These are phyloP conservation scores for Lactifluus hygrophoroides DNA, from an alignment of 768 basidiomycete genomes.

Conservation along the genomic window DNA sequence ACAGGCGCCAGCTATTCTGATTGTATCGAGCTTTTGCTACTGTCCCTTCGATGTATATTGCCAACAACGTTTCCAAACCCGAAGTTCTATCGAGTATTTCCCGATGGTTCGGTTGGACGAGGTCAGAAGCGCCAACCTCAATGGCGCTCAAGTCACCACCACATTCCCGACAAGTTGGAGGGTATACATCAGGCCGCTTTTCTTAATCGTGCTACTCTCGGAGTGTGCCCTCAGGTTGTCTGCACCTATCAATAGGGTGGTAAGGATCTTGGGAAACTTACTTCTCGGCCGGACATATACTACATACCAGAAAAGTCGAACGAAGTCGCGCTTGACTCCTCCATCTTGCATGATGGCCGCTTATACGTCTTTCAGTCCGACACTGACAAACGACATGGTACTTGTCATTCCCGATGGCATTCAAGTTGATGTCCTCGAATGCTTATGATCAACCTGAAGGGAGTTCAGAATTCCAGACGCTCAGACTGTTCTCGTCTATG, in stretches of 20 bases:
- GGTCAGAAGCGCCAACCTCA: neutral
- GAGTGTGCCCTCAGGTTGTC: neutral
- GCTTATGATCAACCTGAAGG: too few species aligned
- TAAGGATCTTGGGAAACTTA: neutral
- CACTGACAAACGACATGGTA: neutral
- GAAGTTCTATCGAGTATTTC: neutral
- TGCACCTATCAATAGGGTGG: neutral
- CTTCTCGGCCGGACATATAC: neutral
- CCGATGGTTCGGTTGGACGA: neutral
- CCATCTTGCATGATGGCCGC: neutral
- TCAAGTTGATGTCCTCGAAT: too few species aligned
- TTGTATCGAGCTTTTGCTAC: neutral
- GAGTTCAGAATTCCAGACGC: too few species aligned
- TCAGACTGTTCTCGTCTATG: too few species aligned
- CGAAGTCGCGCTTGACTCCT: neutral
- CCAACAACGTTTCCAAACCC: neutral
- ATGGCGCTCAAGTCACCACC: neutral
- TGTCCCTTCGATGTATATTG: neutral
- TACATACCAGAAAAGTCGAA: neutral
- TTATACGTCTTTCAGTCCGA: neutral
- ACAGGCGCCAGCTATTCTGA: neutral
- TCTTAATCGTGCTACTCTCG: neutral
- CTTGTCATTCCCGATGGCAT: too few species aligned
- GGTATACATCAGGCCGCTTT: neutral
- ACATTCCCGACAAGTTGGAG: neutral